phyloP scores from a whole-genome alignment of 2,329 filamentous ascomycete genomes.

The Sclerotiophoma versabilis region DNA sequence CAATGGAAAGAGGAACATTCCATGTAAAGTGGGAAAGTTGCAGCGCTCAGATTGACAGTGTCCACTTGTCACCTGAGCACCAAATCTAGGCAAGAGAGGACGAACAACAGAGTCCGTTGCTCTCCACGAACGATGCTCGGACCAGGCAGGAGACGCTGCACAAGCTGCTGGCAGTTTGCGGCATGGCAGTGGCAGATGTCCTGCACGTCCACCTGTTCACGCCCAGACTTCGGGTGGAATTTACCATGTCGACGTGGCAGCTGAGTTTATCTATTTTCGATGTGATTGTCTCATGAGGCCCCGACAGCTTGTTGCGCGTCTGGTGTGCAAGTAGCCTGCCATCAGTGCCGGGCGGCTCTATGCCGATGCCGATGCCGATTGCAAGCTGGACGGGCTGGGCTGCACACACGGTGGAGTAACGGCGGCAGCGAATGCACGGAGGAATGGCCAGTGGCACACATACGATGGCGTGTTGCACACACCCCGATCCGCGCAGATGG shows the following conservation, averaged over 20 bases:
- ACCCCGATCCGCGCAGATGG: slow-evolving; percentile 5
- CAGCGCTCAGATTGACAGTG: no score
- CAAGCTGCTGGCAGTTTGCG: slow-evolving; percentile 1
- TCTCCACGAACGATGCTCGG: not conserved
- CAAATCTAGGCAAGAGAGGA: no score
- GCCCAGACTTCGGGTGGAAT: not conserved
- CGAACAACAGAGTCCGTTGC: not conserved
- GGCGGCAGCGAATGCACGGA: not conserved
- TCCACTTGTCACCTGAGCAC: no score
- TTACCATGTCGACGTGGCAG: slow-evolving; percentile 8
- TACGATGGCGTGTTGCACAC: slow-evolving; percentile 2
- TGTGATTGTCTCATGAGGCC: not conserved
- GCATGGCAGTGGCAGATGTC: not conserved
- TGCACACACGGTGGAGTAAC: not conserved
- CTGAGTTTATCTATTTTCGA: not conserved
- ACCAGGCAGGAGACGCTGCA: not conserved
- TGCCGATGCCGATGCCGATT: not conserved
- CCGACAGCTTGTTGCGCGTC: not conserved
- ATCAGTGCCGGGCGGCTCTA: not conserved
- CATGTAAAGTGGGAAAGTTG: no score
- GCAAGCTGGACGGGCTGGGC: not conserved
- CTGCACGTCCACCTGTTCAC: slow-evolving; percentile 2
- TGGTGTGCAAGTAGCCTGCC: not conserved
- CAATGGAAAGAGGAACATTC: no score
- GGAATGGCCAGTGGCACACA: slow-evolving; percentile 2